Conservation (phyloP, 2,329 filamentous ascomycete genomes). For the Alternaria dauci region DNA sequence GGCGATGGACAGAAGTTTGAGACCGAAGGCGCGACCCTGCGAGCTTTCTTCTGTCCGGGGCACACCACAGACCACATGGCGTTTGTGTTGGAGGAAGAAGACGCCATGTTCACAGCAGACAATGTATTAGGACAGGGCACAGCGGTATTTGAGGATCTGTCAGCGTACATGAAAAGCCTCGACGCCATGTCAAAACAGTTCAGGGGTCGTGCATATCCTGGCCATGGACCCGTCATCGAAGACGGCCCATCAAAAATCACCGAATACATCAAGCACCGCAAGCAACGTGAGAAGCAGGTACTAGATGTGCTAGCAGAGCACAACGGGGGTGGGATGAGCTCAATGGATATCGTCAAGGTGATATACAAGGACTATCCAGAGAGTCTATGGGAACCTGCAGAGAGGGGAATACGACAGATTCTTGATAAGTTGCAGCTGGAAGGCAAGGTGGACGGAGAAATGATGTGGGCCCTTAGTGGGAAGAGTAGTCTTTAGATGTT, state of each 20-base stretch:
- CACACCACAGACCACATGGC: constrained; percentile 86
- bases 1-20: constrained; percentile 64
- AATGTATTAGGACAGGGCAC: constrained; percentile 89
- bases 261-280: constrained; percentile 85
- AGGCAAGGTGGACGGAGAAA: constrained; percentile 64
- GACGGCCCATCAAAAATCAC: constrained; percentile 74
- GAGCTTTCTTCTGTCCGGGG: constrained; percentile 73
- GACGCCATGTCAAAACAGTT: constrained; percentile 73
- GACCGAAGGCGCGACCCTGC: constrained; percentile 70
- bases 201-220: constrained; percentile 79
- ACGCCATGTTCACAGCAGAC: constrained; percentile 87
- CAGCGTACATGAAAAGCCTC: constrained; percentile 72
- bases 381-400: constrained; percentile 77
- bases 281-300: constrained; percentile 70
- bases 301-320: constrained; percentile 48
- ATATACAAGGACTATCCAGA: constrained; percentile 85
- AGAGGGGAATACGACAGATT: constrained; percentile 78
- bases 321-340: constrained; percentile 64
- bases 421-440: constrained; percentile 80
- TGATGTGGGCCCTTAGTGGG: constrained; percentile 46
- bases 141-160: constrained; percentile 81
- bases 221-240: constrained; percentile 81
- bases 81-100: constrained; percentile 77
- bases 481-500: constrained; percentile 43
- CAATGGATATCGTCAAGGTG: constrained; percentile 84